These are phyloP conservation scores for Pugionium cornutum DNA, from an alignment of 345 rosid species.

Conservation along the genomic window DNA sequence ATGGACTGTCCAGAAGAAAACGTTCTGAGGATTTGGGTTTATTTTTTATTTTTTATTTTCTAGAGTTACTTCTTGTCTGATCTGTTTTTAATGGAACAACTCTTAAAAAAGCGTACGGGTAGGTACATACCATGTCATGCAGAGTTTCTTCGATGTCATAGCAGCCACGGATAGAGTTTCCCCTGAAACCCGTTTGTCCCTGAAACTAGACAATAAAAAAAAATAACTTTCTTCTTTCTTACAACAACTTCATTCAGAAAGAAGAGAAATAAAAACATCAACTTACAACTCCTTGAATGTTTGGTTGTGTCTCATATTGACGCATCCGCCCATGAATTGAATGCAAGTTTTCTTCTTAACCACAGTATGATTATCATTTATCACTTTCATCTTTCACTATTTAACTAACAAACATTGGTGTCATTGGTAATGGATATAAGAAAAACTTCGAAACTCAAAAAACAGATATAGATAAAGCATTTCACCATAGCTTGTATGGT, in stretches of 20 bases:
- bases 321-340: conserved; percentile 40
- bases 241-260: not conserved
- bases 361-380: conserved; percentile 26
- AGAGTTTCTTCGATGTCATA: conserved; percentile 48
- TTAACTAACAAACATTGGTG: too few relatives aligned
- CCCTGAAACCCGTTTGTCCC: conserved; percentile 51
- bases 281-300: conserved; percentile 52
- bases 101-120: conserved; percentile 4
- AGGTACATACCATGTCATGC: conserved; percentile 50
- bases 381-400: not conserved
- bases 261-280: conserved; percentile 9
- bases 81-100: not conserved
- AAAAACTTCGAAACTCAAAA: conserved; percentile 13
- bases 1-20: not conserved
- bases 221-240: not conserved
- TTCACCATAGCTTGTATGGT: conserved; percentile 38
- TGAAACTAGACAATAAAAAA: conserved; percentile 36
- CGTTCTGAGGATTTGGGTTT: not conserved
- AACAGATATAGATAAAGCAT: conserved; percentile 3
- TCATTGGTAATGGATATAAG: not conserved
- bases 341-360: conserved; percentile 49
- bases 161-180: conserved; percentile 46
- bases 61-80: not conserved
- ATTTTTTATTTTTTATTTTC: not conserved
- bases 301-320: conserved; percentile 49